Conservation (phyloP, 352 stramenopile species). For the Globisporangium canariense region DNA sequence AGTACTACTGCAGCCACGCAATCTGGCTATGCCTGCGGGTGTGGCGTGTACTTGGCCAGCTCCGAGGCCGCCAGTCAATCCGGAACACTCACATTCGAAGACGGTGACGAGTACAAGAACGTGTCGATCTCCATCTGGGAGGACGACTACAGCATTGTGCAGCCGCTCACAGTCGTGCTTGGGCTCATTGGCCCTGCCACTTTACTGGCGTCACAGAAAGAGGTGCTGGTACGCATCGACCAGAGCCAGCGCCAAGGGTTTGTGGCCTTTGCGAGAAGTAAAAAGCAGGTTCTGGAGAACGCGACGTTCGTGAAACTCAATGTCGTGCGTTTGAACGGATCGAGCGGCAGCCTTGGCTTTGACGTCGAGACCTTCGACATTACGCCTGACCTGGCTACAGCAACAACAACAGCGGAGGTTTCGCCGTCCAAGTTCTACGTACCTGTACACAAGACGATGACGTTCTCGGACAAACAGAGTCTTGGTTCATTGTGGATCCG, state of each 20-base stretch:
- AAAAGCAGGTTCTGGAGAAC: slow-evolving; percentile 32
- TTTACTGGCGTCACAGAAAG: slow-evolving; percentile 17
- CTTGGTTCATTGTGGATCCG: slow-evolving; percentile 32
- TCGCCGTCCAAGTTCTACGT: slow-evolving; percentile 35
- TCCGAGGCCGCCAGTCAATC: slow-evolving; percentile 15
- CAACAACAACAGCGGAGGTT: not conserved
- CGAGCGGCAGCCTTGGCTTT: slow-evolving; percentile 31
- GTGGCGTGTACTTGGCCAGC: slow-evolving; percentile 26
- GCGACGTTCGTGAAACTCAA: slow-evolving; percentile 32
- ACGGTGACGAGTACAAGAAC: slow-evolving; percentile 36
- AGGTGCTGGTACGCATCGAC: slow-evolving; percentile 29
- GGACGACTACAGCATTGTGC: slow-evolving; percentile 27
- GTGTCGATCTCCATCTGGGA: slow-evolving; percentile 37
- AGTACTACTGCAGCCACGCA: not conserved
- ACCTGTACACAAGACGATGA: slow-evolving; percentile 18
- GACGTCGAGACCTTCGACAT: slow-evolving; percentile 53
- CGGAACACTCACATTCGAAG: slow-evolving; percentile 32
- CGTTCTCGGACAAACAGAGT: slow-evolving; percentile 35
- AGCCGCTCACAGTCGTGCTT: slow-evolving; percentile 19
- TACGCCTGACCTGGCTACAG: not conserved
- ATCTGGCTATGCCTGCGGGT: slow-evolving; percentile 26
- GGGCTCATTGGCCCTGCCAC: slow-evolving; percentile 16
- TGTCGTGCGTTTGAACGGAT: slow-evolving; percentile 51
- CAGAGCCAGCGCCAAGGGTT: slow-evolving; percentile 29
- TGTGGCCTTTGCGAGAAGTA: slow-evolving; percentile 26